Evolutionary conservation across 306 rosid genomes (phyloP).

Genomic region (Dicorynia guianensis): DNA sequence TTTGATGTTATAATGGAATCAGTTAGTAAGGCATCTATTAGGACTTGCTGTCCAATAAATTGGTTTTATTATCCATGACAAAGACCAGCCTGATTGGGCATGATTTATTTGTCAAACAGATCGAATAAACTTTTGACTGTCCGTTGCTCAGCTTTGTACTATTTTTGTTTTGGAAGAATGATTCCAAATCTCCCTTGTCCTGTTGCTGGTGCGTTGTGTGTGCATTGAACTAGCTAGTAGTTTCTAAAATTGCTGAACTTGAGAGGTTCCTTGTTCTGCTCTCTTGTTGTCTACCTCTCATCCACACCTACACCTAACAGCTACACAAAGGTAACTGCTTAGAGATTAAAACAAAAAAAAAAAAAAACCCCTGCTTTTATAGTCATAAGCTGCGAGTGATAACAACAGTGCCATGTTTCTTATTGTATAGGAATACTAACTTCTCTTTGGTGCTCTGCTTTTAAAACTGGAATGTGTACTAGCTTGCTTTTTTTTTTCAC

Average conservation of each 20-base stretch:
- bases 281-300: slow-evolving; percentile 1
- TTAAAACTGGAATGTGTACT: too few species aligned
- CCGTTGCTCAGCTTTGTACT: neutral
- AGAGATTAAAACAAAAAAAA: slow-evolving; percentile 5
- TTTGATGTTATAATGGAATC: slow-evolving; percentile 25
- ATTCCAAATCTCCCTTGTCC: neutral
- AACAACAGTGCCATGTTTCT: neutral
- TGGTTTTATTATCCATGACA: neutral
- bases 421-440: too few species aligned
- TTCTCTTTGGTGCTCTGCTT: too few species aligned
- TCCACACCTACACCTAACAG: too few species aligned
- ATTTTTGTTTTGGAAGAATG: neutral
- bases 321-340: slow-evolving; percentile 7
- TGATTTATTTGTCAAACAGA: too few species aligned
- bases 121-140: neutral
- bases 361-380: slow-evolving; percentile 9
- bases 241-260: slow-evolving; percentile 5
- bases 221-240: slow-evolving; percentile 24
- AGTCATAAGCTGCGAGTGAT: neutral
- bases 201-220: slow-evolving; percentile 20
- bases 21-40: too few species aligned
- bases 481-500: too few species aligned
- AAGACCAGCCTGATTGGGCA: neutral
- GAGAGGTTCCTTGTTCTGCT: neutral
- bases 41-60: neutral